Evolutionary conservation across 2,329 filamentous ascomycete species (phyloP).

Genomic region (Microascus cirrosus): DNA sequence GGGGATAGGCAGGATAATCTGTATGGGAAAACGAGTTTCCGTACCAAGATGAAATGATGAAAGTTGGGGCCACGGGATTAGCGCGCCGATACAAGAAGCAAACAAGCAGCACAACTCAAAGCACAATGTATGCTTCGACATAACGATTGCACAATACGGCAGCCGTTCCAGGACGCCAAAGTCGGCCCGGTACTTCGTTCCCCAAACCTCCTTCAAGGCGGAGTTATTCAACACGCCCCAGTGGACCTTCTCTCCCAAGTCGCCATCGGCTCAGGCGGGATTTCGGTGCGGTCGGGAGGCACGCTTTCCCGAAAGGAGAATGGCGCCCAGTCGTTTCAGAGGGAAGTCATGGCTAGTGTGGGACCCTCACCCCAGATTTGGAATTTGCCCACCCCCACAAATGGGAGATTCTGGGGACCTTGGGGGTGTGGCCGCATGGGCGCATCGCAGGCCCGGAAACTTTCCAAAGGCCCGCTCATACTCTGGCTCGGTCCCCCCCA

Average conservation of each 20-base stretch:
- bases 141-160: too few species aligned
- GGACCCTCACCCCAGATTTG: not conserved
- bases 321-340: slow-evolving; percentile 2
- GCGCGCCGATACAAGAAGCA: too few species aligned
- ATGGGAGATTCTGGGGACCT: not conserved
- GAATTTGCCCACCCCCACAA: not conserved
- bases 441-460: slow-evolving; percentile 6
- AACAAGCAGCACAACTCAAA: too few species aligned
- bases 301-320: not conserved
- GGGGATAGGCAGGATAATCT: too few species aligned
- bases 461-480: not conserved
- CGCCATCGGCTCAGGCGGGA: slow-evolving; percentile 5
- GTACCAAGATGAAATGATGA: too few species aligned
- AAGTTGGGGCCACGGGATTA: too few species aligned
- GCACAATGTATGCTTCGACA: too few species aligned
- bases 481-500: not conserved
- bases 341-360: not conserved
- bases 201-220: too few species aligned
- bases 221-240: too few species aligned
- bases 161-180: too few species aligned
- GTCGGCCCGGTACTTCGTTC: too few species aligned
- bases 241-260: not conserved
- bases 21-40: too few species aligned
- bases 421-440: slow-evolving; percentile 1
- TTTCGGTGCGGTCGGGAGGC: slow-evolving; percentile 5